phyloP scores from a whole-genome alignment of 2,329 filamentous ascomycete species.

The Spiromastix sp. region DNA sequence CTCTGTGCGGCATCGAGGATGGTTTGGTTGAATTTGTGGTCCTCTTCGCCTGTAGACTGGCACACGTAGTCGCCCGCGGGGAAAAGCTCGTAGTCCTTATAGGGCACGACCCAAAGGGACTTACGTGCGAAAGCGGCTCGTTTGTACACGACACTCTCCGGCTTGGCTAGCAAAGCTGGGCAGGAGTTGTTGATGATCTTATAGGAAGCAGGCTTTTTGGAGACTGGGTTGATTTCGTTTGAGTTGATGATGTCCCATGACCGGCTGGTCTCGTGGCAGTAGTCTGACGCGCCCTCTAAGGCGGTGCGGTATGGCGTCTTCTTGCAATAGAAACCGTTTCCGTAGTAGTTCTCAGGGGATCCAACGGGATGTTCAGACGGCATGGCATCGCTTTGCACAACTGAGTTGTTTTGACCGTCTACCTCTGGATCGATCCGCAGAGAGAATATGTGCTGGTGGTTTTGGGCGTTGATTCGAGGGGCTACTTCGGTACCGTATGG shows the following conservation, averaged over 20 bases:
- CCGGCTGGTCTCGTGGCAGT: conserved; percentile 65
- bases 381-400: conserved; percentile 72
- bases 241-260: conserved; percentile 90
- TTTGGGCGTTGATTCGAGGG: conserved; percentile 84
- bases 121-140: conserved; percentile 79
- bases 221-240: conserved; percentile 73
- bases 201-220: conserved; percentile 73
- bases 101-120: conserved; percentile 79
- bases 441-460: conserved; percentile 93
- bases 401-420: conserved; percentile 73
- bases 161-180: conserved; percentile 66
- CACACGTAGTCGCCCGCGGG: conserved; percentile 80
- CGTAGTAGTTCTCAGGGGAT: conserved; percentile 72
- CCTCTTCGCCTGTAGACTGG: conserved; percentile 73
- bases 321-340: conserved; percentile 81
- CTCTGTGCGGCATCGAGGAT: too few relatives aligned
- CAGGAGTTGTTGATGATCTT: conserved; percentile 85
- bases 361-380: conserved; percentile 64
- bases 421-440: conserved; percentile 78
- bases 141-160: conserved; percentile 76
- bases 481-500: conserved; percentile 91
- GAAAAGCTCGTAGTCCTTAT: conserved; percentile 78
- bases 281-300: conserved; percentile 61
- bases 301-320: conserved; percentile 69
- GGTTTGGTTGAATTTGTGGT: conserved; percentile 63